phyloP scores from a whole-genome alignment of 1,284 basidiomycete genomes.

The Amylostereum chailletii region DNA sequence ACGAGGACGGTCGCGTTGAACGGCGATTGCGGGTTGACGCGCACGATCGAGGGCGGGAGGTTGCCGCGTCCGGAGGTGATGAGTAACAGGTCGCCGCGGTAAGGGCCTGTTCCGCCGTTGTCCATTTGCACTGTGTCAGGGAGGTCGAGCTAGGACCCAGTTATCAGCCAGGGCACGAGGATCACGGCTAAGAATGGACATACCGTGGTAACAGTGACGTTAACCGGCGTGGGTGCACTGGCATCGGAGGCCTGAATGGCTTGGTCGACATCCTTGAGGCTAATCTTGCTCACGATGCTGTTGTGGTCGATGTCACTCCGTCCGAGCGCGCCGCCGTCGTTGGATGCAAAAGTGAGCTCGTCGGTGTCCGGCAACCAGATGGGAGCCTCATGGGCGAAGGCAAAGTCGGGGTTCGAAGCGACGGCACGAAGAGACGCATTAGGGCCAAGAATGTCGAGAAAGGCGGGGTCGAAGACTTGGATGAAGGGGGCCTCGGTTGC shows the following conservation, averaged over 20 bases:
- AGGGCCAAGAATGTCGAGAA: slow-evolving; percentile 50
- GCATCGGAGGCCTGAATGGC: slow-evolving; percentile 19
- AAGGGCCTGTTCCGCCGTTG: slow-evolving; percentile 69
- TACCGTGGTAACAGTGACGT: slow-evolving; percentile 48
- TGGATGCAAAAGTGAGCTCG: slow-evolving; percentile 44
- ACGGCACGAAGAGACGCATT: slow-evolving; percentile 50
- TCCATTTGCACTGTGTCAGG: slow-evolving; percentile 53
- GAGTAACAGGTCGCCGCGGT: slow-evolving; percentile 53
- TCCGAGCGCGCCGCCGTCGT: slow-evolving; percentile 33
- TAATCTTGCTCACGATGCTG: slow-evolving; percentile 31
- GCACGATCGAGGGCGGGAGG: slow-evolving; percentile 52
- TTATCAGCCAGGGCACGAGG: not conserved
- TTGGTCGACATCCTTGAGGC: slow-evolving; percentile 24
- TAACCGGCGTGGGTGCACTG: slow-evolving; percentile 28
- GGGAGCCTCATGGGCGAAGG: slow-evolving; percentile 70
- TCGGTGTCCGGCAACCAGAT: slow-evolving; percentile 53
- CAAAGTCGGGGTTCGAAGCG: slow-evolving; percentile 47
- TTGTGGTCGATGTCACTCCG: slow-evolving; percentile 34
- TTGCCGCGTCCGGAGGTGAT: slow-evolving; percentile 60
- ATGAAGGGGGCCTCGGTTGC: slow-evolving; percentile 49
- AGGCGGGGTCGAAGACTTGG: slow-evolving; percentile 57
- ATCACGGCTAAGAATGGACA: slow-evolving; percentile 13
- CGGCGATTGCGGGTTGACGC: slow-evolving; percentile 57
- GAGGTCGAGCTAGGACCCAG: slow-evolving; percentile 32
- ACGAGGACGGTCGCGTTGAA: slow-evolving; percentile 24